Evolutionary conservation across 345 rosid species (phyloP).

Genomic region (Sonneratia caseolaris): DNA sequence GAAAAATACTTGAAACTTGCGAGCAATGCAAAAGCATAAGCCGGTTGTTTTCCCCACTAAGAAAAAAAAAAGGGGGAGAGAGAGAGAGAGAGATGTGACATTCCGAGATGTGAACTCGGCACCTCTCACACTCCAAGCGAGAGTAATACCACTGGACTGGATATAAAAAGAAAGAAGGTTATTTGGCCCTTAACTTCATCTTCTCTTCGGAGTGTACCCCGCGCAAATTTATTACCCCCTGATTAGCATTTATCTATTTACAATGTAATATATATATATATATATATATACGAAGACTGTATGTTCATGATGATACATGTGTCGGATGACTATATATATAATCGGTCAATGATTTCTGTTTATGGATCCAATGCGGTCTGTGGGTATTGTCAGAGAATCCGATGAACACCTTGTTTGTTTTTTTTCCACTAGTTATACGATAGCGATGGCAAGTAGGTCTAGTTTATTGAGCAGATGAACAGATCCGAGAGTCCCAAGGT

Average conservation of each 20-base stretch:
- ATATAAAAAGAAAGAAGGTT: not conserved
- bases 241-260: no score
- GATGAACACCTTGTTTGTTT: not conserved
- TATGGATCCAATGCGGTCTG: not conserved
- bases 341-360: no score
- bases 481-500: not conserved
- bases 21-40: no score
- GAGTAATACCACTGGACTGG: slow-evolving; percentile 92
- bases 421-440: no score
- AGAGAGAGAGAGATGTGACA: slow-evolving; percentile 10
- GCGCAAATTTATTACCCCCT: no score
- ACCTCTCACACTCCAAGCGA: slow-evolving; percentile 94
- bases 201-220: no score
- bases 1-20: no score
- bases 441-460: not conserved
- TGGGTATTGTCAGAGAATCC: not conserved
- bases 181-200: no score
- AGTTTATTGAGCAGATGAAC: not conserved
- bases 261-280: no score
- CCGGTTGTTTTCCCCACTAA: not conserved
- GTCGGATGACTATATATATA: no score
- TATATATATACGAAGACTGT: no score
- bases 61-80: not conserved
- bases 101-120: slow-evolving; percentile 77
- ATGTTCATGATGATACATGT: no score